Evolutionary conservation across 768 basidiomycete genomes (phyloP), one percentile per base, ranked within the genome.

Genomic region (Termitomyces sp.): DNA sequence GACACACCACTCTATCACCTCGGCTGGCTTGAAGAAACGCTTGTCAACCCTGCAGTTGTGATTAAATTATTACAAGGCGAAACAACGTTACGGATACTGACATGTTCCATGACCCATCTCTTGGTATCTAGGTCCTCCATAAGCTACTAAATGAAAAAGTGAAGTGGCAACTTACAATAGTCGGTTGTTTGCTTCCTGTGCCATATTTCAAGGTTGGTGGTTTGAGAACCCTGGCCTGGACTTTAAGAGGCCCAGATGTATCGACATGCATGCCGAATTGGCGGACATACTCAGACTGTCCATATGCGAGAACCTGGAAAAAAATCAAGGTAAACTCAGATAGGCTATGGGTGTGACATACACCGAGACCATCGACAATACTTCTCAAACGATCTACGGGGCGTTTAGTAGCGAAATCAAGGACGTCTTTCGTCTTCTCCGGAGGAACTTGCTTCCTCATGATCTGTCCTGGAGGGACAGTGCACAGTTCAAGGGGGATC

Each of bases 41-140:
- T 88, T 88, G 62, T 89, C 86, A 2, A 89, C 77, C 86, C 87
- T 88, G 63, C 31, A 52, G n/a, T 41, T 46, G 33, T 37, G 12
- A 24, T 62, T 54, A 41, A 51, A 41, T 39, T 34, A 49, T 51
- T 26, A 20, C 34, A 31, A 24, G 15, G 46, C 20, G 42, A 13
- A 45, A 12, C n/a, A 48, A 47, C 36, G n/a, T 52, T 34, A 57
- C 22, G 56, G 33, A 55, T 57, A 71, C 73, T 39, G 53, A 84
- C 90, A 92, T 88, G 57, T 92, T 92, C 90, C 90, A 92, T 0
- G 82, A 71, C 5, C 90, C 90, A 54, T 90, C 83, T 6, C 68
- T 73, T 0, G 88, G 89, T 36, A 66, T 69, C 86, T 88, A 59
- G 3, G 2, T 15, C n/a, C 10, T 22, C 22, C 34, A 18, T 48